Percentiles rank a stretch among this genome's conserved stretches.
Conservation (phyloP, 2,329 filamentous ascomycete species). For the Coniochaeta sp. region DNA sequence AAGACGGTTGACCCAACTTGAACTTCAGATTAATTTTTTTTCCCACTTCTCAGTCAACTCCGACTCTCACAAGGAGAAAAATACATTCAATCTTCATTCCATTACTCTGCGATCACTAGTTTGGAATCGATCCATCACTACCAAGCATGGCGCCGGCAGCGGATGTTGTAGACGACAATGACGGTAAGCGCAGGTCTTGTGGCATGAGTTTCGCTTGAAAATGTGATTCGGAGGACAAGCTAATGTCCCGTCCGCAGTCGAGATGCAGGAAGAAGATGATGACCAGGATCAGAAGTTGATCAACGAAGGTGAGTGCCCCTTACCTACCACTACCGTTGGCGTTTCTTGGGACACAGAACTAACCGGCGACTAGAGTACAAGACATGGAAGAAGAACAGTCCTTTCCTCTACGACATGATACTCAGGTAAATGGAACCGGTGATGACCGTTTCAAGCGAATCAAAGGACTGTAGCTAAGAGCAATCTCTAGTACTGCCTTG, state of each 20-base stretch:
- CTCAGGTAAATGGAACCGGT: constrained; percentile 49
- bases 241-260: constrained; percentile 25
- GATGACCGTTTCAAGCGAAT: constrained; percentile 8
- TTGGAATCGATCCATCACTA: background rate
- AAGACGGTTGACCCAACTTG: too few species aligned
- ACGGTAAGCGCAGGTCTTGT: constrained; percentile 25
- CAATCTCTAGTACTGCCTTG: constrained; percentile 62
- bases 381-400: constrained; percentile 99
- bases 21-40: too few species aligned
- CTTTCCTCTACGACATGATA: constrained; percentile 97
- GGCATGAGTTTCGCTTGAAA: background rate
- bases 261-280: constrained; percentile 61
- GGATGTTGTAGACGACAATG: constrained; percentile 40
- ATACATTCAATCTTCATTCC: background rate
- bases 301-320: constrained; percentile 65
- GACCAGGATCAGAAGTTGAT: constrained; percentile 78
- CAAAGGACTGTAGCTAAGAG: constrained; percentile 8
- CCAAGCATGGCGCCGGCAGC: constrained; percentile 35
- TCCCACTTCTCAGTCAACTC: too few species aligned
- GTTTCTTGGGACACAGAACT: background rate
- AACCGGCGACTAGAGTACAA: constrained; percentile 70
- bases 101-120: background rate
- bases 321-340: background rate
- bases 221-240: constrained; percentile 7
- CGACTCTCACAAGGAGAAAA: background rate